Evolutionary conservation across 73 alveolate genomes (phyloP).

Genomic region (Paramecium sexaurelia): DNA sequence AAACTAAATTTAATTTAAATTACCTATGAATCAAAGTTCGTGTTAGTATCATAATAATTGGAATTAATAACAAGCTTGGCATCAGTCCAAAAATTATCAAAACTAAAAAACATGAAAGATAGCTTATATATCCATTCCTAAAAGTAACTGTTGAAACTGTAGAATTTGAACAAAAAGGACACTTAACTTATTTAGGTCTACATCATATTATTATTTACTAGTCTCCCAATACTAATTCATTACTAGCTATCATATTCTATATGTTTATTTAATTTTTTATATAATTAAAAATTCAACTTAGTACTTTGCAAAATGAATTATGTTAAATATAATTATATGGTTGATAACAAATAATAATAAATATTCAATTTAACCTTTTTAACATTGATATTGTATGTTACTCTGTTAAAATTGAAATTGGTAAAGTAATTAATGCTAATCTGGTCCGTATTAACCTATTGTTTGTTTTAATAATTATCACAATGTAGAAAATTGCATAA

Average conservation of each 20-base stretch:
- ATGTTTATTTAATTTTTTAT: neutral
- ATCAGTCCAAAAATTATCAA: slow-evolving; percentile 19
- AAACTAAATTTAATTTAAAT: neutral
- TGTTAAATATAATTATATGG: too few species aligned
- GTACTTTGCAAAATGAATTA: too few species aligned
- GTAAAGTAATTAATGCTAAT: neutral
- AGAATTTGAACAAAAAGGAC: slow-evolving; percentile 50
- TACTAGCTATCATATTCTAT: neutral
- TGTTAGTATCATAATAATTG: neutral
- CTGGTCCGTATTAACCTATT: slow-evolving; percentile 23
- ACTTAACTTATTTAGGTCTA: slow-evolving; percentile 20
- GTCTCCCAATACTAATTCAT: slow-evolving; percentile 1
- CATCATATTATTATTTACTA: neutral
- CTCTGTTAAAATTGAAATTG: slow-evolving; percentile 11
- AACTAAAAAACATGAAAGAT: slow-evolving; percentile 21
- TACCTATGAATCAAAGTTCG: slow-evolving; percentile 31
- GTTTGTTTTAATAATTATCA: neutral
- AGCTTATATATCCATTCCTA: slow-evolving; percentile 53
- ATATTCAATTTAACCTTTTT: slow-evolving; percentile 24
- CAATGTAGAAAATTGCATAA: neutral
- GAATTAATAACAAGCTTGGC: neutral
- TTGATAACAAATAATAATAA: neutral
- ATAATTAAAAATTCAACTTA: neutral
- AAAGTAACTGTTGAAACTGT: slow-evolving; percentile 50
- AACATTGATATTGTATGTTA: slow-evolving; percentile 32